Evolutionary conservation across 139 green algal genomes (phyloP).

Genomic region (Volvox africanus): DNA sequence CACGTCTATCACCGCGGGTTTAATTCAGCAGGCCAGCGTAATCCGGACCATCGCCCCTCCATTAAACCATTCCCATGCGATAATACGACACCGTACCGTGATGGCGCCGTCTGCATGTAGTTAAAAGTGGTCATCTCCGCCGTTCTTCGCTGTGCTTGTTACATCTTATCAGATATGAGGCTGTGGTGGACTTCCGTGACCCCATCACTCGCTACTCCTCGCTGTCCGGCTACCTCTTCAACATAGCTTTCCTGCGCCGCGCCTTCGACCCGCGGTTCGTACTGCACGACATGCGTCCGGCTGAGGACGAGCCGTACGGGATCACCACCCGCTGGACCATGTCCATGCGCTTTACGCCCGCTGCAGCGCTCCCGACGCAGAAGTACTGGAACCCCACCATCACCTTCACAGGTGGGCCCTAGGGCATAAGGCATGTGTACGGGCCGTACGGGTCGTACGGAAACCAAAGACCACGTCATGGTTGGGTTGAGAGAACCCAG

Average conservation of each 20-base stretch:
- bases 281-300: conserved; percentile 60
- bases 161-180: conserved; percentile 54
- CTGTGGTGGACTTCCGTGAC: conserved; percentile 61
- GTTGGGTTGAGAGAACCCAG: too few relatives aligned
- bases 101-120: too few relatives aligned
- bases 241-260: conserved; percentile 66
- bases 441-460: background rate
- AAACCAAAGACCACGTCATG: too few relatives aligned
- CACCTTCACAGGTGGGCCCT: conserved; percentile 62
- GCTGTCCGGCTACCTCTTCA: conserved; percentile 69
- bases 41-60: too few relatives aligned
- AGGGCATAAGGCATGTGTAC: background rate
- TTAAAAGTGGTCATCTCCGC: too few relatives aligned
- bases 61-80: too few relatives aligned
- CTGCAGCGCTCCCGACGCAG: conserved; percentile 39
- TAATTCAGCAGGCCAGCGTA: too few relatives aligned
- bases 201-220: conserved; percentile 70
- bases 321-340: conserved; percentile 70
- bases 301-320: background rate
- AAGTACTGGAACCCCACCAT: conserved; percentile 59
- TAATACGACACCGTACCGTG: too few relatives aligned
- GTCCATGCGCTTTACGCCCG: conserved; percentile 68
- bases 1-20: too few relatives aligned
- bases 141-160: too few relatives aligned
- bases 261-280: conserved; percentile 55